Conservation (phyloP, 805 yeast species). For the Teunomyces atbi region DNA sequence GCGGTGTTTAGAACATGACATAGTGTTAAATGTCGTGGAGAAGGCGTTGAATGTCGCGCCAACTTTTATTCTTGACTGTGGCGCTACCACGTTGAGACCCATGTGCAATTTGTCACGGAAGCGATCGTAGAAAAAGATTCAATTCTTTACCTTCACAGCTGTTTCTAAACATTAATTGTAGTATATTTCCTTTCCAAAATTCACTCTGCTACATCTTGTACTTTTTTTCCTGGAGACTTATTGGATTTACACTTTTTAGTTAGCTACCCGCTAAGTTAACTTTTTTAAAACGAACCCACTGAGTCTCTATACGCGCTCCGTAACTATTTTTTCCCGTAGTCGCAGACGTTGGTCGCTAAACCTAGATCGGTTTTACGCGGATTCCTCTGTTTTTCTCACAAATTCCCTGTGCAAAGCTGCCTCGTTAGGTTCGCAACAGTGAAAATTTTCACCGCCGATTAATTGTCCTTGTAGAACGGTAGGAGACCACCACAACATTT, state of each 20-base stretch:
- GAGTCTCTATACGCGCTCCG: not conserved
- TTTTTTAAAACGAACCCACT: too few relatives aligned
- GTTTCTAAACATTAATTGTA: too few relatives aligned
- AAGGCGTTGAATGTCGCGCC: not conserved
- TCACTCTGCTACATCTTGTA: too few relatives aligned
- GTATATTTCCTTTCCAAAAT: too few relatives aligned
- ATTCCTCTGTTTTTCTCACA: not conserved
- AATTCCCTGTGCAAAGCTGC: not conserved
- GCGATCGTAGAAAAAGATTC: too few relatives aligned
- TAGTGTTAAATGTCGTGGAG: not conserved
- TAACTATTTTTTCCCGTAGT: not conserved
- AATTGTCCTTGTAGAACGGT: constrained; percentile 3
- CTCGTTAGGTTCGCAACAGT: not conserved
- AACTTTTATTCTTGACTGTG: not conserved
- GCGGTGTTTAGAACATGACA: constrained; percentile 3
- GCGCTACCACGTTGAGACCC: not conserved
- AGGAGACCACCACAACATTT: constrained; percentile 3
- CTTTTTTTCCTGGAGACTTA: too few relatives aligned
- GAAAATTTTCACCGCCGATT: constrained; percentile 1
- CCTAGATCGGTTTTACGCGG: not conserved
- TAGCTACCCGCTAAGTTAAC: too few relatives aligned
- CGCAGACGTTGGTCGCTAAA: not conserved
- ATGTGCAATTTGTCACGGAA: not conserved
- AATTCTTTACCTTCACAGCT: too few relatives aligned
- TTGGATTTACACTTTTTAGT: too few relatives aligned